A percentile compares a stretch with the other conserved stretches of the same genome.
These are phyloP conservation scores for Alternaria postmessia DNA, from an alignment of 2,329 filamentous ascomycete species.

Conservation along the genomic window DNA sequence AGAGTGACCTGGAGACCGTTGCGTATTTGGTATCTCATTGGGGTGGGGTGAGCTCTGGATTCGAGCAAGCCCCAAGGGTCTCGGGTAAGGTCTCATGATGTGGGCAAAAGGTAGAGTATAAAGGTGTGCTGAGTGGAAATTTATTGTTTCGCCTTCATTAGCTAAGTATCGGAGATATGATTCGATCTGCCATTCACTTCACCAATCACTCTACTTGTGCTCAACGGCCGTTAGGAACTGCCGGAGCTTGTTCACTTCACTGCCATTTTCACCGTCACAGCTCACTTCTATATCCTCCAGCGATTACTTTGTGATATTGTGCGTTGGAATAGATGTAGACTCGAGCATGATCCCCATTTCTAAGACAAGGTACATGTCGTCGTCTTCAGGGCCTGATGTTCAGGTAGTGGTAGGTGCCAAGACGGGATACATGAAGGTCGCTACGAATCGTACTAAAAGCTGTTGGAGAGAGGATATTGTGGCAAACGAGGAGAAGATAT, in stretches of 20 bases:
- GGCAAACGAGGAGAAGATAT: background rate
- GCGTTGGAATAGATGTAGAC: too few relatives aligned
- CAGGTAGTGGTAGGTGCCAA: background rate
- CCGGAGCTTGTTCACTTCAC: background rate
- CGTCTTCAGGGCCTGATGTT: background rate
- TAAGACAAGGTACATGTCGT: background rate
- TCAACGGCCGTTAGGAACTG: background rate
- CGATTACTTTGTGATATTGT: background rate
- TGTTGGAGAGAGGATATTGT: background rate
- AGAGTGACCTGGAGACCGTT: background rate
- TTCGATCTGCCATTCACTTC: background rate
- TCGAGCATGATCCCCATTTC: background rate
- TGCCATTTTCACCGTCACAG: background rate
- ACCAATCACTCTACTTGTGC: background rate
- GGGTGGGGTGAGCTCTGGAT: background rate
- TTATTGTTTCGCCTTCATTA: background rate
- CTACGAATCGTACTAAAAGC: background rate
- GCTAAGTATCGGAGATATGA: background rate
- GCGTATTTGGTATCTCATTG: background rate
- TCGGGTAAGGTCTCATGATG: background rate
- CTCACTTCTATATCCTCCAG: background rate
- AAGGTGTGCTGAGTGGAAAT: background rate
- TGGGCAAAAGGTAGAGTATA: background rate
- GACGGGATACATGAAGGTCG: background rate
- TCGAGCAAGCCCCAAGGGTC: background rate